Evolutionary conservation across 2,329 filamentous ascomycete genomes (phyloP), one percentile per base, ranked within the genome.

Genomic region (Colletotrichum navitas): DNA sequence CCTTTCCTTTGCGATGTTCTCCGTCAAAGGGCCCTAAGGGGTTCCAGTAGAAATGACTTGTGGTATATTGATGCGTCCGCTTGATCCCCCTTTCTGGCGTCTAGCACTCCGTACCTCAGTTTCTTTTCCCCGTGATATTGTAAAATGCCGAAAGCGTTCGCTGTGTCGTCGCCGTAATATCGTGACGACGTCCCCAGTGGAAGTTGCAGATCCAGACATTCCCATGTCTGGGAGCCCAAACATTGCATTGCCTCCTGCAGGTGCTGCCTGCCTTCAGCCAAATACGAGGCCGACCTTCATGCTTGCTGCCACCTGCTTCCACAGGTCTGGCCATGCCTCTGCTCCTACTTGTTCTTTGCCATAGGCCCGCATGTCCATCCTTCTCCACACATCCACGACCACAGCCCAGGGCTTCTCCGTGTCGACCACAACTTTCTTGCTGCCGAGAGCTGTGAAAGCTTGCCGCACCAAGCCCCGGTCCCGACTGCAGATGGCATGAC

Each of bases 391-490:
- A 32, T 73, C 72, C 41, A 67, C 56, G 29, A 74, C 54, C 18
- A 74, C 72, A 36, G 63, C 65, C 70, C 72, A 74, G 14, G 72
- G 70, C 55, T 69, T 73, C 8, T 69, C 66, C 36, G 70, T 69
- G 49, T 72, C 66, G n/a, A 70, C 70, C 5, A 54, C 66, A 3
- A 70, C 72, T n/a, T 63, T 74, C 18, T 63, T 63, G 41, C 41
- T 41, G 29, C 71, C 70, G 5, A 74, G 62, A 3, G 72, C 70
- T 14, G 72, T 69, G 21, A 74, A 74, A 10, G 72, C 72, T 45
- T 74, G 72, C 32, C 72, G 63, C n/a, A 72, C 72, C 36, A 74
- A 36, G 43, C 72, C 72, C 45, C 72, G 62, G 43, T 74, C 72
- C 18, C 72, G 66, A 21, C 70, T 72, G 58, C 71, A 72, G 26